Conservation (phyloP, 2,329 filamentous ascomycete genomes). For the Escovopsis sp. region DNA sequence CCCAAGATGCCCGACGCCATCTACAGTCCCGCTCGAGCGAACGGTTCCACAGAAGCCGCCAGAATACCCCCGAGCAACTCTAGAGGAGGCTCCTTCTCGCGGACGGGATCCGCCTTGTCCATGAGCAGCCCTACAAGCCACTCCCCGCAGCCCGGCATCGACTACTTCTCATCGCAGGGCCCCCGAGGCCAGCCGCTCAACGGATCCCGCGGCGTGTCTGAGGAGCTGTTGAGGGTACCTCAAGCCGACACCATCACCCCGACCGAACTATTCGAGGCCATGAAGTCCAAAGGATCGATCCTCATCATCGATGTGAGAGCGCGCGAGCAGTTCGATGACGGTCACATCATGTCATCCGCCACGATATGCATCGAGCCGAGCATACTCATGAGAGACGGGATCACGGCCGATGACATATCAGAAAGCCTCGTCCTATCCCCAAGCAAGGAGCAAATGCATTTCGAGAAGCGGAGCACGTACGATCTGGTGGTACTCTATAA, state of each 20-base stretch:
- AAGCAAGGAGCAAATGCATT: slow-evolving; percentile 59
- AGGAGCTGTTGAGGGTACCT: slow-evolving; percentile 33
- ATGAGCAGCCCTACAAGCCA: slow-evolving; percentile 14
- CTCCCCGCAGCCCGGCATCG: slow-evolving; percentile 15
- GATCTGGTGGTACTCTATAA: slow-evolving; percentile 90
- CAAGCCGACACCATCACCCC: slow-evolving; percentile 46
- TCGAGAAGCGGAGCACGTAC: slow-evolving; percentile 58
- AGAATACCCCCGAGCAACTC: slow-evolving; percentile 51
- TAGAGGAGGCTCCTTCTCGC: slow-evolving; percentile 42
- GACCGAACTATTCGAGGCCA: slow-evolving; percentile 55
- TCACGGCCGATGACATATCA: slow-evolving; percentile 45
- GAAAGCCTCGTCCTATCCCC: slow-evolving; percentile 60
- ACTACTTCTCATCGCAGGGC: slow-evolving; percentile 16
- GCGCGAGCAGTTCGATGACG: slow-evolving; percentile 69
- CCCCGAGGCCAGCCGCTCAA: slow-evolving; percentile 14
- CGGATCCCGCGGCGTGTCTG: slow-evolving; percentile 19
- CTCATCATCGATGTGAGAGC: slow-evolving; percentile 76
- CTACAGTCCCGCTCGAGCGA: slow-evolving; percentile 64
- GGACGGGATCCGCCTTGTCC: slow-evolving; percentile 39
- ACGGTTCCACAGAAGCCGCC: slow-evolving; percentile 48
- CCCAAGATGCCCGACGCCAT: slow-evolving; percentile 62
- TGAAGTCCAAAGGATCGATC: slow-evolving; percentile 45
- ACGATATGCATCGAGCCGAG: slow-evolving; percentile 83
- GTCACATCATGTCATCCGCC: slow-evolving; percentile 71
- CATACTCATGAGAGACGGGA: slow-evolving; percentile 53